phyloP scores from a whole-genome alignment of 1,284 basidiomycete genomes.

The Cryptococcus sp. region DNA sequence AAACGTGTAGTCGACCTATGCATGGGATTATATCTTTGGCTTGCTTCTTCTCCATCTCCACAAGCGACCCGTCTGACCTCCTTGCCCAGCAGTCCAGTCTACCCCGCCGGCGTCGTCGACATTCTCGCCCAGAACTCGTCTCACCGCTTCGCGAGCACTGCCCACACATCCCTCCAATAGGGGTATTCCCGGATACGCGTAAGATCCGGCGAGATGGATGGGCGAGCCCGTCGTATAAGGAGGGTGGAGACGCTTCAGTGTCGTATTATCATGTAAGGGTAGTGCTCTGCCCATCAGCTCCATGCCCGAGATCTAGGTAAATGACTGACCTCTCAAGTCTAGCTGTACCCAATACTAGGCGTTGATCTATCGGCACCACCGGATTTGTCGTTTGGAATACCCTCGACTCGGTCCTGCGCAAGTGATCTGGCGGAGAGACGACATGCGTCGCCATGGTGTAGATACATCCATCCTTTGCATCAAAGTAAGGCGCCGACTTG shows the following conservation, averaged over 20 bases:
- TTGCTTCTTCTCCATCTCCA: conserved; percentile 25
- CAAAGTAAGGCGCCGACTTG: conserved; percentile 23
- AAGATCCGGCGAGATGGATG: conserved; percentile 43
- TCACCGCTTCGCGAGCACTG: conserved; percentile 35
- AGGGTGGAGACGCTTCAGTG: conserved; percentile 12
- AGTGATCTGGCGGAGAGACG: conserved; percentile 42
- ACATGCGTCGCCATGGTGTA: conserved; percentile 64
- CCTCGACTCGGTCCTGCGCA: background rate
- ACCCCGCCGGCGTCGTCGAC: conserved; percentile 16
- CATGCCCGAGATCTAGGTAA: background rate
- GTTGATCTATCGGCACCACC: conserved; percentile 52
- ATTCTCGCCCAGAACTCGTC: conserved; percentile 13
- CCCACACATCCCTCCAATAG: conserved; percentile 48
- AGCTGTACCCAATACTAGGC: conserved; percentile 55
- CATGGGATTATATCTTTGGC: background rate
- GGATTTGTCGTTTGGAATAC: conserved; percentile 72
- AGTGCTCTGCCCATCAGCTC: conserved; percentile 25
- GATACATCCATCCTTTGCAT: conserved; percentile 14
- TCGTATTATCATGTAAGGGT: conserved; percentile 21
- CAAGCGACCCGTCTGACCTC: conserved; percentile 18
- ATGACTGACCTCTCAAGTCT: conserved; percentile 57
- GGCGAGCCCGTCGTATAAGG: background rate
- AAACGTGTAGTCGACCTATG: background rate
- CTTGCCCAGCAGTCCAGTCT: conserved; percentile 31
- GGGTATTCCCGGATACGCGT: conserved; percentile 47